phyloP scores from a whole-genome alignment of 2,329 filamentous ascomycete species.

The Ophiosphaerella herpotricha region DNA sequence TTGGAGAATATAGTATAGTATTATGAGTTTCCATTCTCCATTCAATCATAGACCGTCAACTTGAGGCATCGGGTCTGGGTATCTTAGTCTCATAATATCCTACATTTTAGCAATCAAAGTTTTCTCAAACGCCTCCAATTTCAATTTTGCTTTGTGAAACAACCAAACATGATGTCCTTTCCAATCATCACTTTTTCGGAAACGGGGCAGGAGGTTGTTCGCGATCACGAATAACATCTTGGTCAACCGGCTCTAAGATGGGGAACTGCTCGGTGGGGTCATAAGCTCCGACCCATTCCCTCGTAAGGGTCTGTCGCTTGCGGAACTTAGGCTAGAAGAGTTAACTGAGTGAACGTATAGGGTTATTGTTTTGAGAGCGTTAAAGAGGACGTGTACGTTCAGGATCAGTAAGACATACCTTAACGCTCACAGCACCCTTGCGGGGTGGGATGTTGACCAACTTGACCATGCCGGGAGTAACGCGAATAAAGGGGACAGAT shows the following conservation, averaged over 20 bases:
- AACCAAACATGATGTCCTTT: background rate
- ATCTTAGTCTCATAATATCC: no score
- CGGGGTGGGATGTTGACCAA: constrained; percentile 23
- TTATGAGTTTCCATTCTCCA: no score
- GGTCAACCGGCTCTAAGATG: constrained; percentile 19
- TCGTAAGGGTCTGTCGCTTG: background rate
- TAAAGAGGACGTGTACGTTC: background rate
- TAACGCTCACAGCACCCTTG: constrained; percentile 11
- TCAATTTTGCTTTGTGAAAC: no score
- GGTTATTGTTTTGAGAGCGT: no score
- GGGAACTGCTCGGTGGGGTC: constrained; percentile 20
- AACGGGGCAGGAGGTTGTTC: constrained; percentile 24
- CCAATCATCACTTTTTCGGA: constrained; percentile 9
- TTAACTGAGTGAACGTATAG: no score
- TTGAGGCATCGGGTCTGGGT: no score
- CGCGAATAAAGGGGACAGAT: constrained; percentile 10
- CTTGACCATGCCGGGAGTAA: constrained; percentile 25
- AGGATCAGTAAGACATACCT: background rate
- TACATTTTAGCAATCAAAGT: no score
- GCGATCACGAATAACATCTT: constrained; percentile 24
- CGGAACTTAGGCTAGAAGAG: no score
- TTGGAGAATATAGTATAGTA: no score
- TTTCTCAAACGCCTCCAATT: no score
- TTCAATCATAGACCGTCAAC: no score
- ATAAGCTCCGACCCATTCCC: constrained; percentile 24